Evolutionary conservation across 106 monocot genomes (phyloP).

Genomic region (Acanthochlamys bracteata): DNA sequence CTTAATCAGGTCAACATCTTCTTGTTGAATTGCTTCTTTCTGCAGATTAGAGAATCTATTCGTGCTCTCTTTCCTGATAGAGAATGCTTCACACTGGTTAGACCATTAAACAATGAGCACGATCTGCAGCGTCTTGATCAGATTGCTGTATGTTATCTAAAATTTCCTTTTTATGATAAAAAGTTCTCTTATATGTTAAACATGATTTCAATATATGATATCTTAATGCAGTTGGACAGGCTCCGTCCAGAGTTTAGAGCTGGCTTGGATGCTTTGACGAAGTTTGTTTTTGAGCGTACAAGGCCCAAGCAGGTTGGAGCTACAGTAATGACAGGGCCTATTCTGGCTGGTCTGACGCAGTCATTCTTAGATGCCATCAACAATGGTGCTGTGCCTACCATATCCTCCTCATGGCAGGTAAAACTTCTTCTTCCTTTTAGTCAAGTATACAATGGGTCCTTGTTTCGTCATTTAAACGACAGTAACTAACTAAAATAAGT

Average conservation of each 20-base stretch:
- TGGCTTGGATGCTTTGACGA: conserved; percentile 81
- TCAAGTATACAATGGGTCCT: too few relatives aligned
- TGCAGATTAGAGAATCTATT: conserved; percentile 88
- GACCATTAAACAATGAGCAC: conserved; percentile 82
- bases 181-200: not conserved
- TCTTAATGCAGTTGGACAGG: conserved; percentile 53
- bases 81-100: conserved; percentile 91
- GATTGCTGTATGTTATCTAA: conserved; percentile 16
- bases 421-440: not conserved
- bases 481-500: too few relatives aligned
- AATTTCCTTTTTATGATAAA: not conserved
- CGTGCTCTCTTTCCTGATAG: conserved; percentile 94
- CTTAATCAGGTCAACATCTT: too few relatives aligned
- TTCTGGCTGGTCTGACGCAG: conserved; percentile 83
- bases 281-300: conserved; percentile 78
- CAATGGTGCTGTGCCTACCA: conserved; percentile 95
- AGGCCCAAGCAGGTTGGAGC: conserved; percentile 85
- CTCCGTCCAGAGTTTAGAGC: conserved; percentile 74
- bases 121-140: conserved; percentile 91
- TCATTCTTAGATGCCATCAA: conserved; percentile 93
- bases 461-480: too few relatives aligned
- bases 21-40: not conserved
- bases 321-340: conserved; percentile 83
- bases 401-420: conserved; percentile 98
- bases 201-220: not conserved